Conservation (phyloP, 768 basidiomycete species). For the Phylloporus sp. region DNA sequence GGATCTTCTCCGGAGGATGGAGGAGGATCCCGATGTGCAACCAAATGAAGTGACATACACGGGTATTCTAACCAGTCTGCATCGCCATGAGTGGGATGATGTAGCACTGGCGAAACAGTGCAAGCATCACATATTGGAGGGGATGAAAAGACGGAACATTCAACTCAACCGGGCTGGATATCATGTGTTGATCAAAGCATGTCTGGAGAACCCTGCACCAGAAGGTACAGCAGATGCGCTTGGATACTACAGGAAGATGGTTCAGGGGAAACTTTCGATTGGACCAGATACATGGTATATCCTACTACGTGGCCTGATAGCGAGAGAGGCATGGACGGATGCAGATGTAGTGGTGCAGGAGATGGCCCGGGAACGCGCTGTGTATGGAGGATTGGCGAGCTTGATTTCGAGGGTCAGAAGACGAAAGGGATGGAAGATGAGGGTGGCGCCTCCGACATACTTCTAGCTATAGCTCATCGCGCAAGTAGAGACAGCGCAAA, state of each 20-base stretch:
- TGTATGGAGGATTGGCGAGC: constrained; percentile 41
- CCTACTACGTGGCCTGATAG: constrained; percentile 60
- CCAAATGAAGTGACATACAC: constrained; percentile 88
- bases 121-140: constrained; percentile 46
- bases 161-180: constrained; percentile 62
- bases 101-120: constrained; percentile 42
- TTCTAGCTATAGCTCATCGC: constrained; percentile 20
- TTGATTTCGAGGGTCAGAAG: constrained; percentile 50
- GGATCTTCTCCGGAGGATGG: constrained; percentile 74
- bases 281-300: constrained; percentile 75
- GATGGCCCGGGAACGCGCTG: constrained; percentile 49
- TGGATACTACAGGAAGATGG: constrained; percentile 60
- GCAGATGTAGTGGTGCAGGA: constrained; percentile 60
- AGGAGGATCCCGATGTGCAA: constrained; percentile 42
- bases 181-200: constrained; percentile 71
- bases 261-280: constrained; percentile 41
- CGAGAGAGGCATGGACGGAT: constrained; percentile 54
- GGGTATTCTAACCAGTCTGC: constrained; percentile 66
- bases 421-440: constrained; percentile 32
- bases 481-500: constrained; percentile 13
- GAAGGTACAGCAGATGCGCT: constrained; percentile 55
- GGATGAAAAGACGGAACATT: constrained; percentile 57
- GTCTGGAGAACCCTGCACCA: constrained; percentile 48
- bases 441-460: constrained; percentile 28
- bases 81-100: constrained; percentile 53